Percentiles rank a stretch among this genome's conserved stretches.
Conservation (phyloP, 2,329 filamentous ascomycete species). For the Nothophoma quercina region DNA sequence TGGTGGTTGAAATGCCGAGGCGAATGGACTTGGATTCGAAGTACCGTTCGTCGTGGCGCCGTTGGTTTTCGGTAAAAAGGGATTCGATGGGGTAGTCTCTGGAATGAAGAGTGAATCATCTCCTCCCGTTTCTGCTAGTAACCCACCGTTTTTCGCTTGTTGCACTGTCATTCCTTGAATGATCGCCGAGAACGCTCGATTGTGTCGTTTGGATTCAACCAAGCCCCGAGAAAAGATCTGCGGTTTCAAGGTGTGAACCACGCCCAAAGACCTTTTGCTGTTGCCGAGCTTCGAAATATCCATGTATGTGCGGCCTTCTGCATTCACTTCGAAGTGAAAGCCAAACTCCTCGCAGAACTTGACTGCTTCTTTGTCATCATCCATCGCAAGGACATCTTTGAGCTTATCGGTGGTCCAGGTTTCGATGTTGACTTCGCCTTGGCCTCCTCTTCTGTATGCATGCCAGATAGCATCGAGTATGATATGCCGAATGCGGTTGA, state of each 20-base stretch:
- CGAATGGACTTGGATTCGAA: conserved; percentile 25
- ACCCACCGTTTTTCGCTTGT: conserved; percentile 58
- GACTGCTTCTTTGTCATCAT: conserved; percentile 61
- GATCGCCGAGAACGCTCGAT: conserved; percentile 63
- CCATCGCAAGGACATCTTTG: conserved; percentile 62
- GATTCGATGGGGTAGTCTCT: conserved; percentile 27
- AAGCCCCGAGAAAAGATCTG: conserved; percentile 62
- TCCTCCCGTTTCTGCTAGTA: conserved; percentile 54
- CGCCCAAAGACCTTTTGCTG: conserved; percentile 26
- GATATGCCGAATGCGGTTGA: conserved; percentile 64
- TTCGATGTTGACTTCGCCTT: conserved; percentile 54
- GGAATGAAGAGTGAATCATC: conserved; percentile 54
- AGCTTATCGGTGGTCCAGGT: conserved; percentile 66
- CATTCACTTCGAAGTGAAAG: conserved; percentile 58
- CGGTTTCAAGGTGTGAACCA: conserved; percentile 44
- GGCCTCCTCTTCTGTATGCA: conserved; percentile 61
- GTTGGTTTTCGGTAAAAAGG: conserved; percentile 21
- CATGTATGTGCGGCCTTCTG: conserved; percentile 58
- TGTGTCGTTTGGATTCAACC: conserved; percentile 66
- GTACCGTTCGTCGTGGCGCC: conserved; percentile 8
- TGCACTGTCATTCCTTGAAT: conserved; percentile 64
- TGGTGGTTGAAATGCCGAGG: conserved; percentile 28
- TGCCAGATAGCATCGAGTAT: conserved; percentile 64
- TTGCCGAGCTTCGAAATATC: conserved; percentile 59
- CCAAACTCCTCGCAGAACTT: conserved; percentile 63